Evolutionary conservation across 1,284 basidiomycete genomes (phyloP), one percentile per base, ranked within the genome.

Genomic region (Tilletia walkeri): DNA sequence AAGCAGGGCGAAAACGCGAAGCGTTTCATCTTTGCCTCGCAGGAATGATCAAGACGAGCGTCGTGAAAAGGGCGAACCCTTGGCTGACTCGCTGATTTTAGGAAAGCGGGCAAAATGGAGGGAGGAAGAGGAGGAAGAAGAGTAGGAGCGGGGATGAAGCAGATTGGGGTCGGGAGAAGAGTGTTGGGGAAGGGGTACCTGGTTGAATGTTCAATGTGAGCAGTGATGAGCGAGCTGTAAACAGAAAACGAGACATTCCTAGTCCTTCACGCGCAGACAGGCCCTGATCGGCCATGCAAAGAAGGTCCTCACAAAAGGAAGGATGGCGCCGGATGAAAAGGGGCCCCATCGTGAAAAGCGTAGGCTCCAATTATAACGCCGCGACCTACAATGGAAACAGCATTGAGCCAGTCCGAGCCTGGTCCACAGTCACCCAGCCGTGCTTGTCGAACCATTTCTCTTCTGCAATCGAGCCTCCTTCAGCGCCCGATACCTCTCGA

Each of bases 11-110:
- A 39, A 30, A 9, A 38, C 56, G 50, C 56, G 16, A 18, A 53
- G 54, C 10, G 18, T 20, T n/a, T 63, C 12, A 38, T 63, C 59
- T 63, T 63, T 63, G 59, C 59, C 59, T 38, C n/a, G 59, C 59
- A 45, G 34, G 59, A 63, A 63, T 63, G 59, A 16, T 34, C 41
- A 45, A 20, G 59, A 63, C 59, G 59, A 63, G 59, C 34, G 34
- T 36, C 14, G 59, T 34, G 20, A 30, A 30, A 2, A 39, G 9
- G 34, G 41, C 14, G 14, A 45, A 45, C 41, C 14, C 30, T 16
- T 10, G 38, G 59, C 59, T 45, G 14, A 45, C 41, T 63, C 59
- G 59, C 59, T 41, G 59, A 63, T 24, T 39, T 63, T 36, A 63
- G 59, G 59, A 63, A 63, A 38, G 59, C 59, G 30, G 59, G 59